Evolutionary conservation across 257 asterid genomes (phyloP).

Genomic region (Nicotiana attenuata): DNA sequence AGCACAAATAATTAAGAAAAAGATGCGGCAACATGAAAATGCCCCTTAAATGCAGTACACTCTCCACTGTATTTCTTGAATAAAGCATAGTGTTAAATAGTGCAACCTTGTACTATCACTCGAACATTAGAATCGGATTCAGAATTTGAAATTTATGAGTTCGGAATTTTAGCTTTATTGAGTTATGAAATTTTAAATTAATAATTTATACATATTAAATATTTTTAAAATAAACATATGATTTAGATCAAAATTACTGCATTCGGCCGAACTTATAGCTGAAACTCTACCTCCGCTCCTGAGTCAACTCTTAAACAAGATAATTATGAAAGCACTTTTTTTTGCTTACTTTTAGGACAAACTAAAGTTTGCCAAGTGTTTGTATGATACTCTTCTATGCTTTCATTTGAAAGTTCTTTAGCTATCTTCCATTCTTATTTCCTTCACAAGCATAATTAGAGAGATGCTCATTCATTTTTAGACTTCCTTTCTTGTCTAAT

Average conservation of each 20-base stretch:
- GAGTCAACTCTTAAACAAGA: neutral
- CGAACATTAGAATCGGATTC: no score
- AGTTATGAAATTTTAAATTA: no score
- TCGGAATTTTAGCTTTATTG: no score
- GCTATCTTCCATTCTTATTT: neutral
- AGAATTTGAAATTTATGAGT: no score
- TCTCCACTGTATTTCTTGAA: neutral
- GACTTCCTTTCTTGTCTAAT: neutral
- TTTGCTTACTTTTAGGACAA: neutral
- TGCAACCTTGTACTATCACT: neutral
- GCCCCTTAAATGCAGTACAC: neutral
- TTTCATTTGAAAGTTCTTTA: neutral
- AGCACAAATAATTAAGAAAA: neutral
- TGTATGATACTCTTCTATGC: conserved; percentile 16
- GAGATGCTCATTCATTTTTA: neutral
- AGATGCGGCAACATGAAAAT: neutral
- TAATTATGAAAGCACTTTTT: neutral
- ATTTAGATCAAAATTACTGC: no score
- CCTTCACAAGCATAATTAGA: neutral
- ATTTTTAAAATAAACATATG: no score
- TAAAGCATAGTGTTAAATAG: neutral
- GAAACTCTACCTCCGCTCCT: no score
- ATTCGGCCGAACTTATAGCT: no score
- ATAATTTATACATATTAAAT: no score
- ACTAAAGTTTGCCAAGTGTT: conserved; percentile 20